These are phyloP conservation scores for Yarrowia sp. DNA, from an alignment of 805 yeast genomes.

Conservation along the genomic window DNA sequence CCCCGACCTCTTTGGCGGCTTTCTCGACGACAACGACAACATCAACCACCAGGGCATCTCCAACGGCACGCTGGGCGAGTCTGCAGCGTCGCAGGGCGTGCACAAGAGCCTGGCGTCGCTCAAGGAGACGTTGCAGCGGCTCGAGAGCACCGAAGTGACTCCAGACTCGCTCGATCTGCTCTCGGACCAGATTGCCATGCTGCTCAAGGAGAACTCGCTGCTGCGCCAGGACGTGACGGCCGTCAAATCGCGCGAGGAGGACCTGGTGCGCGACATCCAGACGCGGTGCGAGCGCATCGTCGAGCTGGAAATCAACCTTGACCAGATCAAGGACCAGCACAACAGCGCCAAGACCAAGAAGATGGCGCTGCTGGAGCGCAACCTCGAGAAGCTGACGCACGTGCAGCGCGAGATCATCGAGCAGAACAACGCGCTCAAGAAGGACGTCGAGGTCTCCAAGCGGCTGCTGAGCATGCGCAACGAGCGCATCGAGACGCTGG, in stretches of 20 bases:
- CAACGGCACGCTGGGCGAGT: constrained; percentile 14
- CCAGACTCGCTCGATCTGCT: background rate
- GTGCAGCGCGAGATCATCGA: constrained; percentile 60
- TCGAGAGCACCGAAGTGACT: background rate
- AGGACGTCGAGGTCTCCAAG: constrained; percentile 55
- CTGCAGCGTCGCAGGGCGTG: background rate
- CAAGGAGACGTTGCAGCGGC: background rate
- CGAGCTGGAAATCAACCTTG: constrained; percentile 47
- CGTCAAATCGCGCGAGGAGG: constrained; percentile 32
- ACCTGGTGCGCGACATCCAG: constrained; percentile 37
- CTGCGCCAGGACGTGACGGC: background rate
- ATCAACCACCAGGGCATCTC: constrained; percentile 10
- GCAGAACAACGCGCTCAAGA: constrained; percentile 57
- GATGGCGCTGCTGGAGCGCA: constrained; percentile 53
- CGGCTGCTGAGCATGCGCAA: constrained; percentile 58
- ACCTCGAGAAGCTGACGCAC: constrained; percentile 55
- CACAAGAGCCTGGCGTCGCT: constrained; percentile 1
- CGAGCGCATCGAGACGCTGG: constrained; percentile 55
- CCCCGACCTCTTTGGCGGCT: constrained; percentile 9
- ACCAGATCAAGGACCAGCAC: constrained; percentile 42
- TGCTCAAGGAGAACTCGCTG: background rate
- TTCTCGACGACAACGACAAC: constrained; percentile 15
- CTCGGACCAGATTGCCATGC: background rate
- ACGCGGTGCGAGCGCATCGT: constrained; percentile 41
- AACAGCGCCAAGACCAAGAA: constrained; percentile 42